Conservation (phyloP, 768 basidiomycete species). For the Lentinula boryana region DNA sequence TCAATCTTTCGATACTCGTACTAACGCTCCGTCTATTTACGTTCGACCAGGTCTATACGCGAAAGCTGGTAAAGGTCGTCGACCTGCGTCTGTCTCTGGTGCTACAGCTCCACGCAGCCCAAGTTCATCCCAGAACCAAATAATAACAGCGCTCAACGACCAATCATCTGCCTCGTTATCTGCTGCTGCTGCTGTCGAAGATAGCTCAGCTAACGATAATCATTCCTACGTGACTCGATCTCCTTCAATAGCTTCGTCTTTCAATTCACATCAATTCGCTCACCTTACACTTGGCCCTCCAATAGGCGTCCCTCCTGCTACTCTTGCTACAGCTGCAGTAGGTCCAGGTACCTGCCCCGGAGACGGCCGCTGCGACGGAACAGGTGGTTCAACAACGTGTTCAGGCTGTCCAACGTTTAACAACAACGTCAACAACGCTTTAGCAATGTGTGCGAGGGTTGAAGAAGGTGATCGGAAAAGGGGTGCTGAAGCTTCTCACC, state of each 20-base stretch:
- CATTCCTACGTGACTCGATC: not conserved
- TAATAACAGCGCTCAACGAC: not conserved
- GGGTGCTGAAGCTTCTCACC: constrained; percentile 8
- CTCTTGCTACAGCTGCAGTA: constrained; percentile 3
- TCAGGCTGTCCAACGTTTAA: constrained; percentile 96
- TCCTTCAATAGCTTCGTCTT: not conserved
- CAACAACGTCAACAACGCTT: constrained; percentile 84
- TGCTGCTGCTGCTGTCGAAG: not conserved
- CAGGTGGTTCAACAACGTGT: constrained; percentile 89
- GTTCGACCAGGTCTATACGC: not conserved
- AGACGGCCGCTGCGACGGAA: constrained; percentile 96
- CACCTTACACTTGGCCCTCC: constrained; percentile 9
- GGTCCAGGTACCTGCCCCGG: constrained; percentile 86
- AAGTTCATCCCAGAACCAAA: not conserved
- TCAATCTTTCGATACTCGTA: not conserved
- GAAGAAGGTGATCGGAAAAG: constrained; percentile 28
- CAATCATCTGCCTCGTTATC: not conserved
- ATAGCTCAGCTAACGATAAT: not conserved
- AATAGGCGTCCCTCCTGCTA: constrained; percentile 32
- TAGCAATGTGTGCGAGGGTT: constrained; percentile 36
- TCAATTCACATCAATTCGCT: not conserved
- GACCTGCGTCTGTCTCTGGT: not conserved
- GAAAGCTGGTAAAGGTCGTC: constrained; percentile 6
- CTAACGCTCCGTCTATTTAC: not conserved
- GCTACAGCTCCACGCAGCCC: not conserved